A percentile compares a stretch with the other conserved stretches of the same genome.
phyloP scores from a whole-genome alignment of 768 basidiomycete genomes.

The Phylloporus sp. region DNA sequence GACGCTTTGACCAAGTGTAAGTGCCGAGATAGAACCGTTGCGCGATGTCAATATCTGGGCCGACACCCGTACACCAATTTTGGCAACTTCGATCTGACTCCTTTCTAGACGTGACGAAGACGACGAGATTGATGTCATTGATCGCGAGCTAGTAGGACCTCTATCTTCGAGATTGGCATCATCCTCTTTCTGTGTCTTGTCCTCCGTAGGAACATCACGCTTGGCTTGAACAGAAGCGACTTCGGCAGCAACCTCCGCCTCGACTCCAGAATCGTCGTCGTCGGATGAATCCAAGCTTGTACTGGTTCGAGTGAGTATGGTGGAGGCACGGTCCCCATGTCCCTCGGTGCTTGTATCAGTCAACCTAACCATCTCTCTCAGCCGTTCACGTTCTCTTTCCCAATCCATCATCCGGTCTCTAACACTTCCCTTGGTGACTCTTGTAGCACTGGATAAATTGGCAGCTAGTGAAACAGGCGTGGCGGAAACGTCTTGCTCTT shows the following conservation, averaged over 20 bases:
- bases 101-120: constrained; percentile 23
- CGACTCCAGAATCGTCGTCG: constrained; percentile 24
- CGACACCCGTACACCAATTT: constrained; percentile 24
- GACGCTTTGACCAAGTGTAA: constrained; percentile 7
- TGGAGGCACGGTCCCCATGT: constrained; percentile 35
- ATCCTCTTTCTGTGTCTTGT: constrained; percentile 1
- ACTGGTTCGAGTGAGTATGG: constrained; percentile 15
- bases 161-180: neutral
- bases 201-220: constrained; percentile 1
- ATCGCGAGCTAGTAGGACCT: constrained; percentile 9
- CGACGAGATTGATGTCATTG: constrained; percentile 16
- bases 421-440: constrained; percentile 31
- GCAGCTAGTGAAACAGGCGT: constrained; percentile 9
- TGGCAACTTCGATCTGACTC: constrained; percentile 30
- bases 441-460: constrained; percentile 17
- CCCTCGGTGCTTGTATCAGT: constrained; percentile 50
- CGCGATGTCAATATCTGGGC: constrained; percentile 26
- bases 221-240: constrained; percentile 10
- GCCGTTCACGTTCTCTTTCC: constrained; percentile 66
- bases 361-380: constrained; percentile 64
- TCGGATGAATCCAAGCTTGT: constrained; percentile 20
- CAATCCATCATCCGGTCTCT: constrained; percentile 69
- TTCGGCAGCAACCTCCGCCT: constrained; percentile 26
- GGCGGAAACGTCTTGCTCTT: constrained; percentile 9
- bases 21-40: constrained; percentile 21